A percentile compares a stretch with the other conserved stretches of the same genome.
These are phyloP conservation scores for Babesia bovis DNA, from an alignment of 169 alveolate species.

Conservation along the genomic window DNA sequence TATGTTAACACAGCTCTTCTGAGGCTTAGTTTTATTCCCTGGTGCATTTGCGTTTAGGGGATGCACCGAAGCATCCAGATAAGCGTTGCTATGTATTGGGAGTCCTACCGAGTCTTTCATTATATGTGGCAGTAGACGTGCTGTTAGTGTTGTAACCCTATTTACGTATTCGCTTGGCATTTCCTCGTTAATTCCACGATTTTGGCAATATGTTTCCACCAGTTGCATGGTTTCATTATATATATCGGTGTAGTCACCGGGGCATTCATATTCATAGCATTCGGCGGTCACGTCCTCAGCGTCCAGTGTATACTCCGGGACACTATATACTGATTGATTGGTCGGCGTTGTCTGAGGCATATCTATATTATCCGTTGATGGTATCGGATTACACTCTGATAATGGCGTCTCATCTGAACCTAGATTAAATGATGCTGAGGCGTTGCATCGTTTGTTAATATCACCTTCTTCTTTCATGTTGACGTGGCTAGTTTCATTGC, in stretches of 20 bases:
- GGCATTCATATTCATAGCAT: conserved; percentile 21
- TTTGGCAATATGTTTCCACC: conserved; percentile 15
- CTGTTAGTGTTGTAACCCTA: conserved; percentile 35
- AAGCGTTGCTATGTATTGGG: conserved; percentile 44
- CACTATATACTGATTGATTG: conserved; percentile 14
- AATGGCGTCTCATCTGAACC: neutral
- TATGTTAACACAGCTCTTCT: no score
- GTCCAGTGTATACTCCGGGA: conserved; percentile 18
- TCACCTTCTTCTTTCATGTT: neutral
- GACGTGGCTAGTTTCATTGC: neutral
- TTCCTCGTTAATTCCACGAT: conserved; percentile 30
- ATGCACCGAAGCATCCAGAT: conserved; percentile 11
- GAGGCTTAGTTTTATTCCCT: neutral
- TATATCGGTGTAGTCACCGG: conserved; percentile 8
- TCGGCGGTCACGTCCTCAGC: conserved; percentile 17
- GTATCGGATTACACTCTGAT: neutral
- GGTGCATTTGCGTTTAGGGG: neutral
- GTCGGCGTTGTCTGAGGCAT: neutral
- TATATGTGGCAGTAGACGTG: conserved; percentile 50
- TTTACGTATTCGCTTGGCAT: conserved; percentile 19
- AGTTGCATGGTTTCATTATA: conserved; percentile 1
- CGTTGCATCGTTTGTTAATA: neutral
- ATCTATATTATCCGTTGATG: neutral
- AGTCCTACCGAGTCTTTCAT: conserved; percentile 19
- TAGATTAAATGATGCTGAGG: neutral